Base-by-base conservation (phyloP, 1,284 basidiomycete genomes). In the Trichosporon sp. region DNA sequence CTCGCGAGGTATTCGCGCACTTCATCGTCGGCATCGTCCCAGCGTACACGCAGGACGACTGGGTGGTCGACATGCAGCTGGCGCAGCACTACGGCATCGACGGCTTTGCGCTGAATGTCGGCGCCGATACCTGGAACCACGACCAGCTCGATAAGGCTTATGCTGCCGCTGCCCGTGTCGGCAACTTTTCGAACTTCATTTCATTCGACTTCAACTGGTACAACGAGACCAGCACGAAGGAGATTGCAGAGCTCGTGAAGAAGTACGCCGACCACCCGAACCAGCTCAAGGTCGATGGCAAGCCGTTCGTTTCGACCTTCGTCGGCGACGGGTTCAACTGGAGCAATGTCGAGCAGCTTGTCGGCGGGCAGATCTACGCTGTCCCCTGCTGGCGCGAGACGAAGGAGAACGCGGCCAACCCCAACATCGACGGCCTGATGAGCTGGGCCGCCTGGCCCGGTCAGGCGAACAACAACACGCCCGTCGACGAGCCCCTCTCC, bases 11-110 rank as follows among this genome's bases (percentile, higher is more conserved):
- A 31, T 78, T 78, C 65, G 79, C 79, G 11, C 74, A 93, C 86
- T 63, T 84, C 80, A 75, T 94, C 91, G 73, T 86, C 92, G 23
- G 87, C 84, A 64, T 81, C 78, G 2, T 88, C 86, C 61, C 90
- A 83, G 44, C 81, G 80, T 79, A 78, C 65, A 58, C 60, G 2
- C 60, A 67, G 13, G 46, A 56, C 8, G 73, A 74, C 64, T 78
- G 75, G 74, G 69, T 69, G 16, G 56, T 59, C 16, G 80, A 81
- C 63, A 79, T 80, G 63, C 54, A 61, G 9, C 59, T 74, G 6
- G 79, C 80, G 5, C 71, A 74, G 65, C 63, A 65, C 21, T 71
- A 76, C 21, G 78, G 77, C 8, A 78, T 80, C 46, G 70, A 73
- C 34, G 80, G 73, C 0, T 81, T 80, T 61, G 79, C 80, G 11